Base-by-base conservation (phyloP, 2,329 filamentous ascomycete species). In the Rhynchosporium secalis region DNA sequence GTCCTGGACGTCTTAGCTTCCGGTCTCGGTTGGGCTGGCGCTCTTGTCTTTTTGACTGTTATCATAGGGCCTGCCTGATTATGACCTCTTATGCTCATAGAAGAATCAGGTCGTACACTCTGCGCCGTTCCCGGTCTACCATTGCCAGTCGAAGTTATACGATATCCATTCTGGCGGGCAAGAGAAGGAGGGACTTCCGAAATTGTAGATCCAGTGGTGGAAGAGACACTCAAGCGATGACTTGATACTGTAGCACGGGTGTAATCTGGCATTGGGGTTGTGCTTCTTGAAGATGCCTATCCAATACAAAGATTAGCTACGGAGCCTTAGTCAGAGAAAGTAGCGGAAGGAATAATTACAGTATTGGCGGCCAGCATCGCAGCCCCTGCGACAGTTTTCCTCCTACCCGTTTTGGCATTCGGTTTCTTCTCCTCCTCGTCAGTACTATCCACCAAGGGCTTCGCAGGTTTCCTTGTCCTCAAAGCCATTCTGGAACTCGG, bases 401-500 rank as follows among this genome's bases (percentile, higher is more conserved):
- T 79, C 38, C 88, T 82, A 66, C 77, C 79, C 61, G 73, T 70
- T 66, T 74, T 72, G 20, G 72, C 66, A 28, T 66, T 59, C 36
- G 70, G 65, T 58, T 75, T 76, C 36, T 78, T 77, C 4, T 80
- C 78, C 43, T 80, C 80, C 56, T 82, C 81, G 12, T 83, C 80
- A 2, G 81, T 79, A n/a, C 80, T 78, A 9, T 81, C 79, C n/a
- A 80, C 77, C 3, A 67, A 48, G 8, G 83, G 77, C 58, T 81
- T 86, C 7, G 80, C 75, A 12, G 78, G 78, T 72, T 88, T 92
- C 64, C 91, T 85, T 61, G 88, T 86, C 38, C 92, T 85, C 58
- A 95, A 78, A 65, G 91, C 87, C 83, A 89, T 90, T 62, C 89
- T 82, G n/a, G 81, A 83, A 46, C 77, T 72, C 51, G 79, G 79